Evolutionary conservation across 208 protist genomes (phyloP).

Genomic region (Acanthamoeba culbertsoni): DNA sequence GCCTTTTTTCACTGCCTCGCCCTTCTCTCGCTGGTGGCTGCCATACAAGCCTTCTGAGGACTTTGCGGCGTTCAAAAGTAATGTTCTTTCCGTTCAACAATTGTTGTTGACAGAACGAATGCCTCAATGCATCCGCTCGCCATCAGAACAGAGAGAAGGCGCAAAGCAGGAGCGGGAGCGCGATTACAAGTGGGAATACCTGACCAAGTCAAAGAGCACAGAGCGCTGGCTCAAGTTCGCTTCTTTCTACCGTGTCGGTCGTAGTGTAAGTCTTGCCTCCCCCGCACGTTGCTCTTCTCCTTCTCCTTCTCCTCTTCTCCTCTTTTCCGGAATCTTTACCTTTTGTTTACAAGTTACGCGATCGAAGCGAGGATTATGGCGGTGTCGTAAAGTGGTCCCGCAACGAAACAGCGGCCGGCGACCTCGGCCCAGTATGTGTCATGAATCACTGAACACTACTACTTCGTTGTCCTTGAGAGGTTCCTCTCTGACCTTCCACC

Average conservation of each 20-base stretch:
- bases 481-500: not conserved
- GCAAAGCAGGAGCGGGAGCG: not conserved
- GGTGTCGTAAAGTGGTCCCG: not conserved
- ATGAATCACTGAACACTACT: too few species aligned
- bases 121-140: not conserved
- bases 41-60: not conserved
- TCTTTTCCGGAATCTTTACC: not conserved
- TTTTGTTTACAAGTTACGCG: not conserved
- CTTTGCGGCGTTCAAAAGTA: not conserved
- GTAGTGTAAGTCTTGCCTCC: not conserved
- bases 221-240: conserved; percentile 39
- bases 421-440: not conserved
- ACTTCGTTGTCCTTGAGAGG: too few species aligned
- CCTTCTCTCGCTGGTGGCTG: not conserved
- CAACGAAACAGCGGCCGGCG: not conserved
- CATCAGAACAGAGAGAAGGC: not conserved
- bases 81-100: not conserved
- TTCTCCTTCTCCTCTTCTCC: not conserved
- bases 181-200: conserved; percentile 47
- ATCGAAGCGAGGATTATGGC: not conserved
- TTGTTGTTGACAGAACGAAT: not conserved
- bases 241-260: not conserved
- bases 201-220: not conserved
- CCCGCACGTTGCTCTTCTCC: not conserved
- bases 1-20: not conserved